phyloP scores from a whole-genome alignment of 768 basidiomycete species.

The Naganishia onofrii region DNA sequence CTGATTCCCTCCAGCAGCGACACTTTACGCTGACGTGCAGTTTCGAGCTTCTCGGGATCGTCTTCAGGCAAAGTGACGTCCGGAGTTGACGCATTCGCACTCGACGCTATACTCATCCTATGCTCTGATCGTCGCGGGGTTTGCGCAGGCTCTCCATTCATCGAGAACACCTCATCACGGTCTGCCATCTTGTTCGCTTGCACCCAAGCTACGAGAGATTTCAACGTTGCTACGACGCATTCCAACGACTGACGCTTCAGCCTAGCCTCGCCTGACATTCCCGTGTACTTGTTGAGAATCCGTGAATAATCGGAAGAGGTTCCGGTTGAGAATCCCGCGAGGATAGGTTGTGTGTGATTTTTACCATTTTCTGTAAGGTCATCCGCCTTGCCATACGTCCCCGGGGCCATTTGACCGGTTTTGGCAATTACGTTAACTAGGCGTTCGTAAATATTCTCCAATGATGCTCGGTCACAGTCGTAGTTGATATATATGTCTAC shows the following conservation, averaged over 20 bases:
- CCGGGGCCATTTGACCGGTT: conserved; percentile 60
- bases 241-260: conserved; percentile 90
- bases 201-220: conserved; percentile 86
- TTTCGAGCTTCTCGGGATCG: conserved; percentile 89
- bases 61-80: conserved; percentile 63
- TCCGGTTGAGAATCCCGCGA: conserved; percentile 36
- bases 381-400: conserved; percentile 53
- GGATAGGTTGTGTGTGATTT: conserved; percentile 37
- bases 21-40: conserved; percentile 93
- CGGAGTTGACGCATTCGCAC: conserved; percentile 65
- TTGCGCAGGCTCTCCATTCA: conserved; percentile 4
- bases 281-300: conserved; percentile 53
- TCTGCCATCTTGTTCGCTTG: conserved; percentile 18
- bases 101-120: conserved; percentile 26
- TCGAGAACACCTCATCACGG: conserved; percentile 11
- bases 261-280: conserved; percentile 66
- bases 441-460: conserved; percentile 97
- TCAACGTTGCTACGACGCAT: conserved; percentile 80
- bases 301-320: conserved; percentile 57
- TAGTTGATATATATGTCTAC: conserved; percentile 99
- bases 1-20: conserved; percentile 90
- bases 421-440: conserved; percentile 95
- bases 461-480: conserved; percentile 91
- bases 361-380: conserved; percentile 35
- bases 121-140: conserved; percentile 23